These are phyloP conservation scores for Penicillium canariense DNA, from an alignment of 495 filamentous ascomycete genomes.

Conservation along the genomic window DNA sequence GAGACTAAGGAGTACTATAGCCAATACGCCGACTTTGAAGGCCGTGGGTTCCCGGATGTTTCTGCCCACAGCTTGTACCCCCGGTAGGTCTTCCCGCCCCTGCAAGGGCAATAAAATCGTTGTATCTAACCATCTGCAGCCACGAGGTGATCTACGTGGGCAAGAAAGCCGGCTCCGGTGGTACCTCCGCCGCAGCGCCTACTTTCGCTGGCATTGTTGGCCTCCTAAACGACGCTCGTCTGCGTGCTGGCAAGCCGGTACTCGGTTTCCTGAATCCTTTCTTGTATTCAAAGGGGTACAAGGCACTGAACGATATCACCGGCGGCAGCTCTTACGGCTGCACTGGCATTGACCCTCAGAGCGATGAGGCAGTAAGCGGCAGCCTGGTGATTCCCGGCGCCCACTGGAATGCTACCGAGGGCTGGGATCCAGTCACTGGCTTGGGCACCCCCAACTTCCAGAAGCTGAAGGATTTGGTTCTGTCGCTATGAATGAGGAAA, in stretches of 20 bases:
- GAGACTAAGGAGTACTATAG: constrained; percentile 40
- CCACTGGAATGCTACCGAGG: constrained; percentile 37
- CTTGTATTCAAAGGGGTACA: constrained; percentile 36
- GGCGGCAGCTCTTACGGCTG: constrained; percentile 30
- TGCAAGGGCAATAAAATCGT: too few relatives aligned
- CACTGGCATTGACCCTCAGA: constrained; percentile 29
- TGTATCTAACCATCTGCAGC: constrained; percentile 6
- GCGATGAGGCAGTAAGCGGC: constrained; percentile 20
- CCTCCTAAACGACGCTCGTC: constrained; percentile 51
- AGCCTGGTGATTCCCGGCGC: constrained; percentile 29
- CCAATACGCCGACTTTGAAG: constrained; percentile 52
- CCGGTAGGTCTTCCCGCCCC: constrained; percentile 22
- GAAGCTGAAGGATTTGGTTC: constrained; percentile 33
- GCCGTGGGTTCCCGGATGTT: constrained; percentile 72
- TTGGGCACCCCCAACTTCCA: constrained; percentile 45
- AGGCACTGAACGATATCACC: constrained; percentile 34
- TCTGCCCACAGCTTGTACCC: constrained; percentile 49
- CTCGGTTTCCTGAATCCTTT: constrained; percentile 57
- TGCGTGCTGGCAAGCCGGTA: constrained; percentile 41
- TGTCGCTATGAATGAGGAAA: constrained; percentile 16
- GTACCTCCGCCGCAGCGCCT: constrained; percentile 53
- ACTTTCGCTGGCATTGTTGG: constrained; percentile 47
- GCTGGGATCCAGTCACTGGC: constrained; percentile 51
- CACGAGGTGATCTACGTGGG: constrained; percentile 33
- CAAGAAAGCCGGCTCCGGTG: constrained; percentile 32